Evolutionary conservation across 306 rosid genomes (phyloP), one percentile per base, ranked within the genome.

Genomic region (Astragalus membranaceus): DNA sequence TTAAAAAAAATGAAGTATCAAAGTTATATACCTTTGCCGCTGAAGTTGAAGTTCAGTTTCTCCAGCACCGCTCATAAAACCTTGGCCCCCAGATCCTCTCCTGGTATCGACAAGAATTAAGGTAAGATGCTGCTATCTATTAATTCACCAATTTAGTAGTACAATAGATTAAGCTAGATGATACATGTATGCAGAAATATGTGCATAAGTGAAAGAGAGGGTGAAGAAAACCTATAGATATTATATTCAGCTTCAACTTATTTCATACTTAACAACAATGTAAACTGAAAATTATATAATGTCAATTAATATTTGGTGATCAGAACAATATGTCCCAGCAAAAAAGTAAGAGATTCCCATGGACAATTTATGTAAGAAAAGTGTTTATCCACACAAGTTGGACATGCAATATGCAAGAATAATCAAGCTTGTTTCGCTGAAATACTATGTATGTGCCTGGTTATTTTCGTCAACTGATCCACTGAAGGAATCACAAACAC

Each of bases 11-110:
- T 61, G 64, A 10, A 61, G 69, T 41, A 70, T 67, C 43, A 9
- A 23, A 54, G 32, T 48, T 49, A 42, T 49, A 42, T 81, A 94
- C 99, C 99, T 94, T 79, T 91, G 82, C 32, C 95, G 85, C 76
- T 94, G 97, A 79, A 94, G 99, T 69, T 94, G 96, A 80, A 91
- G 96, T 79, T 94, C 97, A 58, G 96, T 91, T 85, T 94, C 97
- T 87, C 97, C 97, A n/a, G 97, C 92, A 77, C 99, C 97, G 69
- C 99, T 87, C 47, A 87, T 82, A 81, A 94, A 94, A 53, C 99
- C 99, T 72, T 82, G 95, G 3, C 97, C 99, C 33, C 97, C 99
- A 50, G 89, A 82, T 76, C 97, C 97, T 87, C 92, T 88, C 95
- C 97, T 94, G 87, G 74, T 75, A 78, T 69, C 59, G 66, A 61